phyloP scores from a whole-genome alignment of 1,284 basidiomycete genomes.

The Waitea zeae region DNA sequence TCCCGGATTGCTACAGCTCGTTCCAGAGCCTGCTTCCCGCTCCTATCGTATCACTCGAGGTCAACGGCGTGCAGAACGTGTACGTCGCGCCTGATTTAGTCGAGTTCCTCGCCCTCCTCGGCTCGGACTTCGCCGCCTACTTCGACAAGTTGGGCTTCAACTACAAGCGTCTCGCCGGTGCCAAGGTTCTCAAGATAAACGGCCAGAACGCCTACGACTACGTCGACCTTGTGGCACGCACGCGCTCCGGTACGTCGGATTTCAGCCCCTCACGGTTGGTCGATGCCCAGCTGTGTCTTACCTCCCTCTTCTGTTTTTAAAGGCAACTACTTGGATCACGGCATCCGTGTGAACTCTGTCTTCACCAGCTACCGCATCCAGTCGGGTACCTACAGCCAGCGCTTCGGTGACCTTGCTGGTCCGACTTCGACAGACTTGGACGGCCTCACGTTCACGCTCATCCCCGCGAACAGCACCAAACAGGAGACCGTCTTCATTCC shows the following conservation, averaged over 20 bases:
- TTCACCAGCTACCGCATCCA: conserved; percentile 41
- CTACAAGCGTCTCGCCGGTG: conserved; percentile 42
- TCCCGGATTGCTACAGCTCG: conserved; percentile 35
- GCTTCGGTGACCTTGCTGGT: conserved; percentile 43
- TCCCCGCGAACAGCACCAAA: conserved; percentile 26
- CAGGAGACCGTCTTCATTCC: conserved; percentile 34
- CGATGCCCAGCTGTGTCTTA: too few relatives aligned
- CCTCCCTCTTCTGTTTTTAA: too few relatives aligned
- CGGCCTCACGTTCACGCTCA: conserved; percentile 26
- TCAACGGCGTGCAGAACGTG: conserved; percentile 30
- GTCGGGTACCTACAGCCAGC: conserved; percentile 28
- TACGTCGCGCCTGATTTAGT: conserved; percentile 39
- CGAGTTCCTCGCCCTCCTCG: conserved; percentile 28
- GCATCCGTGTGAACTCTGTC: conserved; percentile 44
- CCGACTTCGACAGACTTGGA: conserved; percentile 28
- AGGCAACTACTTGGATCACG: conserved; percentile 46
- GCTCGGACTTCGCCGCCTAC: conserved; percentile 26
- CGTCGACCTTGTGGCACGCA: conserved; percentile 35
- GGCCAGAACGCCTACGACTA: conserved; percentile 36
- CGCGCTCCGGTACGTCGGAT: conserved; percentile 18
- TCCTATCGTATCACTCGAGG: conserved; percentile 35
- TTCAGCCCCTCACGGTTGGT: background rate
- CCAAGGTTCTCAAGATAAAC: conserved; percentile 35
- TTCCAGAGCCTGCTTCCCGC: conserved; percentile 44
- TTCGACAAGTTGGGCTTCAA: conserved; percentile 34